Evolutionary conservation across 495 filamentous ascomycete species (phyloP).

Genomic region (Massariosphaeria phaeospora): DNA sequence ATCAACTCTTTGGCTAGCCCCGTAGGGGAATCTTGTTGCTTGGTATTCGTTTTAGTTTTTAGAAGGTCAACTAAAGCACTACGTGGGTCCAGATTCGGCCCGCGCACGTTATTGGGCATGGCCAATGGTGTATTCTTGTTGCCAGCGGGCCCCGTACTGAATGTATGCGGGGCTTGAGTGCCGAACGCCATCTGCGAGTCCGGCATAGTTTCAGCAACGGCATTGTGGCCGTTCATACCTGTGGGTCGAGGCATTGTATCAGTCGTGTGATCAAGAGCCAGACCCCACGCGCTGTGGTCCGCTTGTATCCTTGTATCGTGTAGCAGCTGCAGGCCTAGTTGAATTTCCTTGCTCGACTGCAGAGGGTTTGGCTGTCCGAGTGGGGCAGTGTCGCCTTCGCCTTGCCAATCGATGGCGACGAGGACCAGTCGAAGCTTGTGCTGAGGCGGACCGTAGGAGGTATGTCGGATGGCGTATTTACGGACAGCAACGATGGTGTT

Average conservation of each 20-base stretch:
- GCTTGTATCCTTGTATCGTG: neutral
- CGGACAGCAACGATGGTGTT: conserved; percentile 1
- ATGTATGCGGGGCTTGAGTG: conserved; percentile 7
- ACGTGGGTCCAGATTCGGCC: too few species aligned
- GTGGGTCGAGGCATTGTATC: neutral
- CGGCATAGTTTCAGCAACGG: too few species aligned
- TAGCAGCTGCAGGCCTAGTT: neutral
- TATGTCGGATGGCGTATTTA: conserved; percentile 8
- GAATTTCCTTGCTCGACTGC: neutral
- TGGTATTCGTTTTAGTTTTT: too few species aligned
- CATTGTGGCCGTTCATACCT: neutral
- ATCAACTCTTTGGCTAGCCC: too few species aligned
- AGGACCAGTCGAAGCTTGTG: conserved; percentile 7
- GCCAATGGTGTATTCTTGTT: neutral
- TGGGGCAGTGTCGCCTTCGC: neutral
- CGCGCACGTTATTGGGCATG: too few species aligned
- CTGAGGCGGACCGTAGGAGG: conserved; percentile 8
- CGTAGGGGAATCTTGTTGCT: too few species aligned
- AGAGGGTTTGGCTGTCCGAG: neutral
- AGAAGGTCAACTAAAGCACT: too few species aligned
- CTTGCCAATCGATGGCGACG: conserved; percentile 12
- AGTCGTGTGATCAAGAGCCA: neutral
- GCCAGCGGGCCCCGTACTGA: neutral
- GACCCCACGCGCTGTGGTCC: neutral
- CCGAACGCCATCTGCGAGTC: conserved; percentile 14